Evolutionary conservation across 805 yeast genomes (phyloP), one percentile per base, ranked within the genome.

Genomic region (Metschnikowia reukaufii): DNA sequence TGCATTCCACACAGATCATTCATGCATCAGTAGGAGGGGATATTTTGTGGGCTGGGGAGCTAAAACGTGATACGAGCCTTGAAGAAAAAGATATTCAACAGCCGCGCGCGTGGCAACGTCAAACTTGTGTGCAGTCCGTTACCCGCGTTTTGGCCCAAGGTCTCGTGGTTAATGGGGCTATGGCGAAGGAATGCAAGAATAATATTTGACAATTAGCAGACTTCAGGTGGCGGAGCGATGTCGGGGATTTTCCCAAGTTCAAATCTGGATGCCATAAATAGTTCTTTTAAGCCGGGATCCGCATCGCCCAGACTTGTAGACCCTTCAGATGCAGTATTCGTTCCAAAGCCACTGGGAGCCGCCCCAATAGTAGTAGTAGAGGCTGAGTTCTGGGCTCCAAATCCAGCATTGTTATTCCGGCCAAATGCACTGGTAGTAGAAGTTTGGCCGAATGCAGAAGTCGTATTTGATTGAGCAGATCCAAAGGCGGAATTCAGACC

Each of bases 1-100:
- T 76, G 63, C 98, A 94, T 63, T 90, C 95, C 18, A 91, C 84
- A 65, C 98, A 92, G 51, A 91, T 83, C 97, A 92, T 90, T 20
- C 52, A 49, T 42, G 51, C 48, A 43, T 43, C 10, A 21, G 46
- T 39, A 5, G 7, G 33, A 9, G 9, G 10, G 31, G 36, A 25
- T 1, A n/a, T 15, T 13, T 21, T 13, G 6, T 12, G 15, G 27
- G 36, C n/a, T n/a, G n/a, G n/a, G n/a, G n/a, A n/a, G n/a, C n/a
- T n/a, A n/a, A n/a, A n/a, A n/a, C n/a, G n/a, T n/a, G n/a, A n/a
- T n/a, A n/a, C n/a, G n/a, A n/a, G n/a, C n/a, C n/a, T n/a, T n/a
- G n/a, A 20, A 7, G 31, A 1, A 18, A 13, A 21, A n/a, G n/a
- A 17, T 13, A n/a, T 15, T 23, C n/a, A 15, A 16, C n/a, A 10